Evolutionary conservation across 345 rosid genomes (phyloP), one percentile per base, ranked within the genome.

Genomic region (Eutrema japonicum): DNA sequence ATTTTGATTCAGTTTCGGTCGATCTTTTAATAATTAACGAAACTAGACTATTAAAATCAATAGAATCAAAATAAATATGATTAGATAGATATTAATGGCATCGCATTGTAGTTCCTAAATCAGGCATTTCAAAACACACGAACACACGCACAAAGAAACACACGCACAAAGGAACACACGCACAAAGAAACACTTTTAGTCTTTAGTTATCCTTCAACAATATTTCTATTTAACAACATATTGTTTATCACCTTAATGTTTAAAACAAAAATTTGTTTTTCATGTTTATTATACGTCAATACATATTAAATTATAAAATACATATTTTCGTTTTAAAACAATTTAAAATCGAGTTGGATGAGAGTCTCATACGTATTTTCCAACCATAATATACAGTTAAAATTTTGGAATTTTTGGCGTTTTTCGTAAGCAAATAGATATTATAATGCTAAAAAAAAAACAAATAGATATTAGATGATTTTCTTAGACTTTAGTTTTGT

Each of bases 401-500:
- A 41, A 22, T 27, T 40, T 72, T 54, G 36, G 29, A n/a, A 36
- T 45, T 8, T 8, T 33, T 52, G 35, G 27, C 10, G 49, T 30
- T 50, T 50, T 60, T 29, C 8, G 22, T 59, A 40, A 46, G 12
- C 56, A 16, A 5, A 30, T 11, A 12, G 7, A 30, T 12, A 18
- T 18, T 18, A 18, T 18, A 18, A 18, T 18, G 1, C 1, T 18
- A 1, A 0, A 18, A 18, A 18, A 18, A 18, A 40, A 46, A 30
- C 56, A 16, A 5, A 7, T 8, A 38, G 16, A 68, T 41, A 42
- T 54, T 11, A 16, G 7, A 68, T 58, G 12, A 38, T 51, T 53
- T 43, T 72, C 18, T 46, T 56, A 35, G 57, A 65, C 37, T 43
- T 65, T 8, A 14, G 33, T 49, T 48, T 42, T 66, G 52, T 51